Conservation (phyloP, 1,284 basidiomycete species). For the Melampsora americana region DNA sequence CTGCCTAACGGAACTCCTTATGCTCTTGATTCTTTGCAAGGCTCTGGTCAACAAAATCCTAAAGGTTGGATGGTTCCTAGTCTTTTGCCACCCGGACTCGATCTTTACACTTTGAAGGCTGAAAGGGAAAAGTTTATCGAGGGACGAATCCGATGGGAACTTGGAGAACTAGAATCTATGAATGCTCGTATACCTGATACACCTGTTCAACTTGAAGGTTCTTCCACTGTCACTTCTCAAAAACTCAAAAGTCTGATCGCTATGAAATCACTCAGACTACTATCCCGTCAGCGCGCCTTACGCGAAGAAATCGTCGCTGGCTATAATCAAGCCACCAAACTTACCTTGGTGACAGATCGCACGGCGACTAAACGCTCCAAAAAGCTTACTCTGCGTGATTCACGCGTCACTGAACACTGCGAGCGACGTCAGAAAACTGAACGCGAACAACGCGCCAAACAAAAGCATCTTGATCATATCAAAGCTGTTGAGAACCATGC, state of each 20-base stretch:
- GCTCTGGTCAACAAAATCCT: conserved; percentile 34
- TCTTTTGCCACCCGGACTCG: conserved; percentile 86
- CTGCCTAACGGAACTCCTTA: conserved; percentile 10
- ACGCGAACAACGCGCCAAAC: conserved; percentile 87
- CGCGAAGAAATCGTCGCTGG: conserved; percentile 82
- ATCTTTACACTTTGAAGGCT: conserved; percentile 82
- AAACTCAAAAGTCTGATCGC: conserved; percentile 90
- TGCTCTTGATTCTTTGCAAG: not conserved
- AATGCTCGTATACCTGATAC: conserved; percentile 71
- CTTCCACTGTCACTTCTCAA: conserved; percentile 55
- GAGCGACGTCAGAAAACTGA: conserved; percentile 90
- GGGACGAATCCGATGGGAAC: conserved; percentile 81
- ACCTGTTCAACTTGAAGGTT: conserved; percentile 57
- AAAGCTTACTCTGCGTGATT: conserved; percentile 84
- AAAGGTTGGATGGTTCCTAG: conserved; percentile 72
- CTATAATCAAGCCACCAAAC: conserved; percentile 81
- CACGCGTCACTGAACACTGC: conserved; percentile 80
- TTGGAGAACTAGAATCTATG: conserved; percentile 79
- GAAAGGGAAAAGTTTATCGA: conserved; percentile 90
- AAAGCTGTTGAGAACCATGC: conserved; percentile 83
- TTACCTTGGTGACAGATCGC: conserved; percentile 74
- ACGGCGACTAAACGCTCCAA: conserved; percentile 83
- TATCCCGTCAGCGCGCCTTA: conserved; percentile 83
- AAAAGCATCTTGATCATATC: conserved; percentile 94
- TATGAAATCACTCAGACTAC: conserved; percentile 82